phyloP scores from a whole-genome alignment of 495 filamentous ascomycete species.

The Tuber indicum region DNA sequence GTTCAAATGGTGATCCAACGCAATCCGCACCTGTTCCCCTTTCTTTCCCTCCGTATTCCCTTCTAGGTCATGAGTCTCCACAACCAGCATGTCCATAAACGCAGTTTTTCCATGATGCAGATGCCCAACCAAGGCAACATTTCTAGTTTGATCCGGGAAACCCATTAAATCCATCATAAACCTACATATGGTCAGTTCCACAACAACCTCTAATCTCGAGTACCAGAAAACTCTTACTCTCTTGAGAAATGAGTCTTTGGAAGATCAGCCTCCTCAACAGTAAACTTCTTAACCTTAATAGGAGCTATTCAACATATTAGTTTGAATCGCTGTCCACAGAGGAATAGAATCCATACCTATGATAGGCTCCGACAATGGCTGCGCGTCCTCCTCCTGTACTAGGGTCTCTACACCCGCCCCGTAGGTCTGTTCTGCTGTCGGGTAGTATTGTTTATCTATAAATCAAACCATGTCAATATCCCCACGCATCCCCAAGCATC shows the following conservation, averaged over 20 bases:
- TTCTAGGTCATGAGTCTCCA: conserved; percentile 83
- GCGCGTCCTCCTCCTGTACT: conserved; percentile 95
- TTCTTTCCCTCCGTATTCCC: conserved; percentile 74
- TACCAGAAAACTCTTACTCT: conserved; percentile 41
- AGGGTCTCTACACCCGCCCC: conserved; percentile 88
- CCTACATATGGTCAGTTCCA: conserved; percentile 19
- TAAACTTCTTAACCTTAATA: conserved; percentile 90
- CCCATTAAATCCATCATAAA: conserved; percentile 97
- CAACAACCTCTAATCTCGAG: not conserved
- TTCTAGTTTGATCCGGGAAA: conserved; percentile 87
- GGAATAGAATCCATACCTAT: conserved; percentile 46
- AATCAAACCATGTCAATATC: conserved; percentile 14
- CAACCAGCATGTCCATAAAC: conserved; percentile 95
- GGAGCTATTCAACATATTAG: conserved; percentile 53
- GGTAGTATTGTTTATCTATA: conserved; percentile 94
- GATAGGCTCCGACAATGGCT: conserved; percentile 84
- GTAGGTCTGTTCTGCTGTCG: conserved; percentile 89
- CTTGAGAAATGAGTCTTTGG: conserved; percentile 81
- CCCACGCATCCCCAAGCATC: not conserved
- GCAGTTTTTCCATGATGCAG: conserved; percentile 97
- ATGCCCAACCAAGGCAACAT: conserved; percentile 85
- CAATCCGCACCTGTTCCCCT: conserved; percentile 56
- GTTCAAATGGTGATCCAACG: not conserved
- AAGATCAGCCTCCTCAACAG: conserved; percentile 81
- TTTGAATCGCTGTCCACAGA: conserved; percentile 16